Conservation (phyloP, 306 rosid genomes). For the Begonia peltatifolia region DNA sequence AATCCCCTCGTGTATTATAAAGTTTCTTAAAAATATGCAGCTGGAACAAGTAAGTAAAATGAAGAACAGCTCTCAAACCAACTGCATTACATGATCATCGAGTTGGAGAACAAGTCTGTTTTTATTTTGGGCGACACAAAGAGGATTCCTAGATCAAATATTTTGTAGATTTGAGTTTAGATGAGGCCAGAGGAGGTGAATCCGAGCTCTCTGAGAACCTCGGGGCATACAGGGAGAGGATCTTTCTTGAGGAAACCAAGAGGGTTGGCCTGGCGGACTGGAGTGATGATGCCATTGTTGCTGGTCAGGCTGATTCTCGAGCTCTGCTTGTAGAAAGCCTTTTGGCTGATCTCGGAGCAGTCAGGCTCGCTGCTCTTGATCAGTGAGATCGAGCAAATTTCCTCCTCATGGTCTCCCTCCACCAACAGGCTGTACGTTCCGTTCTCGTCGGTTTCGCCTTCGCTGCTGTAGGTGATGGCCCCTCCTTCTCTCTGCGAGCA, state of each 20-base stretch:
- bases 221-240: conserved; percentile 15
- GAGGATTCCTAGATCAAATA: not conserved
- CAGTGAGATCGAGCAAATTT: conserved; percentile 32
- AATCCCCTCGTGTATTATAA: too few relatives aligned
- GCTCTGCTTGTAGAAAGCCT: conserved; percentile 11
- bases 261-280: conserved; percentile 43
- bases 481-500: conserved; percentile 29
- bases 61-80: too few relatives aligned
- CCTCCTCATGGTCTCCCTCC: conserved; percentile 65
- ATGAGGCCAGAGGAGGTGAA: conserved; percentile 5
- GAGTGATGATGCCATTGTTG: conserved; percentile 40
- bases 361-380: conserved; percentile 25
- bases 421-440: conserved; percentile 37
- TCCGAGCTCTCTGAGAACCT: conserved; percentile 41
- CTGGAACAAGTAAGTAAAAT: too few relatives aligned
- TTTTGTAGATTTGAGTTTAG: not conserved
- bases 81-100: too few relatives aligned
- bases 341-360: conserved; percentile 24
- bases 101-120: too few relatives aligned
- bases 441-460: conserved; percentile 15
- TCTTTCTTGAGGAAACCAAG: conserved; percentile 55
- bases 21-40: too few relatives aligned
- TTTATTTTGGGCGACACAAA: not conserved
- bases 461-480: conserved; percentile 20
- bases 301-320: conserved; percentile 39